Base-by-base conservation (phyloP, 768 basidiomycete genomes). In the Macrocybe gigantea region DNA sequence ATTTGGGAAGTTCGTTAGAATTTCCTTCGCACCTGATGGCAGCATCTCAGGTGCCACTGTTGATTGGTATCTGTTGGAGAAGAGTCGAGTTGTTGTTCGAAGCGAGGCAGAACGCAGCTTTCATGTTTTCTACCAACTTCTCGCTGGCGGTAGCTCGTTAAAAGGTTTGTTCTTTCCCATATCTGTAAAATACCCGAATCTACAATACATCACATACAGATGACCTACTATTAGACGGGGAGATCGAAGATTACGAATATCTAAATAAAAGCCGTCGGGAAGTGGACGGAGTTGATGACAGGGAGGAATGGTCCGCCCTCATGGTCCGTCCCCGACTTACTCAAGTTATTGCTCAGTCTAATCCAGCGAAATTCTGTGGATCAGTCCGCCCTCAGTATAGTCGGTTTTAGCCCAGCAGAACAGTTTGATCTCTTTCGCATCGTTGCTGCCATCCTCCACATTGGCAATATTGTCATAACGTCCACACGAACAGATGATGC, bases 41-140 rank as follows among this genome's bases (percentile, higher is more conserved):
- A 92, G 91, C 54, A 99, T 99, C 49, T 88, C 93, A 0, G 96
- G 96, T 1, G 96, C 96, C 22, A 97, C 93, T 61, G 93, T 98
- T 50, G 94, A 99, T 64, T 98, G 96, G 96, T 99, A 99, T 63
- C 73, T 99, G 31, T 70, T 99, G 48, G 96, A 99, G 73, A 99
- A 99, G 75, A 94, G 92, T 60, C 72, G 96, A 53, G 95, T 99
- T 2, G 91, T 95, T 6, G 81, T 82, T 36, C 73, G 96, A 45
- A 90, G 82, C 52, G 83, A 86, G 49, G 89, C 88, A 0, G 96
- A 99, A 67, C 75, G 96, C 33, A 88, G 81, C 60, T 99, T 98
- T 61, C 96, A 98, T 64, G 90, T 98, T 2, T 98, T 99, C 65
- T 99, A 98, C 64, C 93, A 97, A 67, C 59, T 98, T 30, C 72